A percentile compares a stretch with the other conserved stretches of the same genome.
These are phyloP conservation scores for Cryptococcus jaspeensis DNA, from an alignment of 1,284 basidiomycete genomes.

Conservation along the genomic window DNA sequence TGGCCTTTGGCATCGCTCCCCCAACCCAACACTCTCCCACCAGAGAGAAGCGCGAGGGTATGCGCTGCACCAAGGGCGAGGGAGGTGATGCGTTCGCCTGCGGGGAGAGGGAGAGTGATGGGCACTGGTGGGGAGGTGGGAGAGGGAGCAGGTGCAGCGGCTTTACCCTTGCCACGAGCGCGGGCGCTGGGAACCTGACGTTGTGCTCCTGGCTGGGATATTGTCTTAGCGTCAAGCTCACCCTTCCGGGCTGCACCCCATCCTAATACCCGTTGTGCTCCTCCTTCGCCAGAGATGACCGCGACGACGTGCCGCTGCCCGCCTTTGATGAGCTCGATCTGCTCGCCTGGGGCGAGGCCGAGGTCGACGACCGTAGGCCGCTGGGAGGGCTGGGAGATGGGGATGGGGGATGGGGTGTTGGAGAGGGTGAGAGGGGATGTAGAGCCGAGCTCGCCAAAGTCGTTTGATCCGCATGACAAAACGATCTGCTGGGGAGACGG, in stretches of 20 bases:
- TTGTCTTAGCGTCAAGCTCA: conserved; percentile 46
- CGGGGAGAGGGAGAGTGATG: conserved; percentile 20
- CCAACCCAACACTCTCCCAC: conserved; percentile 57
- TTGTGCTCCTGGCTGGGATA: background rate
- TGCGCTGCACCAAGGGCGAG: conserved; percentile 69
- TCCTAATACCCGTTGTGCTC: conserved; percentile 58
- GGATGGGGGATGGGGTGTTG: conserved; percentile 22
- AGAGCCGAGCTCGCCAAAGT: conserved; percentile 74
- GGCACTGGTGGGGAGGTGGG: conserved; percentile 20
- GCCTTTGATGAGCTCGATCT: conserved; percentile 54
- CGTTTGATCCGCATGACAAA: conserved; percentile 76
- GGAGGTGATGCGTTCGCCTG: conserved; percentile 20
- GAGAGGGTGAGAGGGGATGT: conserved; percentile 43
- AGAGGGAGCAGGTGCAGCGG: conserved; percentile 20
- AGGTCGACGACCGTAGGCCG: conserved; percentile 27
- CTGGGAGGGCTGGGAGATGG: conserved; percentile 15
- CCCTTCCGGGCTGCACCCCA: conserved; percentile 83
- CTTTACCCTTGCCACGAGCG: conserved; percentile 32
- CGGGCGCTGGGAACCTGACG: background rate
- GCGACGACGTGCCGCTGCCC: conserved; percentile 71
- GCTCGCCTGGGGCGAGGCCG: conserved; percentile 24
- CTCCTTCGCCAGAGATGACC: conserved; percentile 41
- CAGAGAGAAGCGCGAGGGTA: conserved; percentile 59
- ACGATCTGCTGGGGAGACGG: conserved; percentile 57
- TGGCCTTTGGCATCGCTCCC: conserved; percentile 73